These are phyloP conservation scores for Stephanodiscus triporus DNA, from an alignment of 108 stramenopile species.

Conservation along the genomic window DNA sequence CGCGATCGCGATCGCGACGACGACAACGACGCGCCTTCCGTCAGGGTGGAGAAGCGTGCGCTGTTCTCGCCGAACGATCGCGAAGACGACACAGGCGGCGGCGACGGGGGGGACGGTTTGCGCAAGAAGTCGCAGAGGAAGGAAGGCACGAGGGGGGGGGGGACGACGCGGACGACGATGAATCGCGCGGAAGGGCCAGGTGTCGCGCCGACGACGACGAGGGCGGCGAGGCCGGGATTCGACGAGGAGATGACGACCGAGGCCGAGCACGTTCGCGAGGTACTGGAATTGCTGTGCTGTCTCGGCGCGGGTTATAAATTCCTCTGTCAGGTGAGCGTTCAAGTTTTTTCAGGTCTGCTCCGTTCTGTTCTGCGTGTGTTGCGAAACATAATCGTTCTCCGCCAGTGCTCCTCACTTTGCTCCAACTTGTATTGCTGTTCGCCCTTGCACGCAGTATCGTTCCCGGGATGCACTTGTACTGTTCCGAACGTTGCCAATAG, in stretches of 20 bases:
- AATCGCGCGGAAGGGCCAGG: not conserved
- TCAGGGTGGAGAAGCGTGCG: conserved; percentile 42
- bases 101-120: not conserved
- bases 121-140: conserved; percentile 24
- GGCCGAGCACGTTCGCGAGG: conserved; percentile 27
- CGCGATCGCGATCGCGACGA: not conserved
- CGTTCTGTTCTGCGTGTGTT: too few relatives aligned
- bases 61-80: conserved; percentile 18
- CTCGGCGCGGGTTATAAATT: conserved; percentile 67
- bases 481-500: conserved; percentile 74
- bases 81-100: not conserved
- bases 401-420: not conserved
- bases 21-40: conserved; percentile 7
- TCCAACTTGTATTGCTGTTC: not conserved
- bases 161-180: not conserved
- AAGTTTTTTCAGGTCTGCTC: too few relatives aligned
- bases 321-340: conserved; percentile 61
- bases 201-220: not conserved
- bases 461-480: conserved; percentile 80
- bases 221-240: not conserved
- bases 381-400: too few relatives aligned
- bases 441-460: conserved; percentile 49
- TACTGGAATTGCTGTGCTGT: conserved; percentile 63
- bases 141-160: conserved; percentile 3
- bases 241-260: conserved; percentile 24